Evolutionary conservation across 768 basidiomycete genomes (phyloP).

Genomic region (Boletellus ananas): DNA sequence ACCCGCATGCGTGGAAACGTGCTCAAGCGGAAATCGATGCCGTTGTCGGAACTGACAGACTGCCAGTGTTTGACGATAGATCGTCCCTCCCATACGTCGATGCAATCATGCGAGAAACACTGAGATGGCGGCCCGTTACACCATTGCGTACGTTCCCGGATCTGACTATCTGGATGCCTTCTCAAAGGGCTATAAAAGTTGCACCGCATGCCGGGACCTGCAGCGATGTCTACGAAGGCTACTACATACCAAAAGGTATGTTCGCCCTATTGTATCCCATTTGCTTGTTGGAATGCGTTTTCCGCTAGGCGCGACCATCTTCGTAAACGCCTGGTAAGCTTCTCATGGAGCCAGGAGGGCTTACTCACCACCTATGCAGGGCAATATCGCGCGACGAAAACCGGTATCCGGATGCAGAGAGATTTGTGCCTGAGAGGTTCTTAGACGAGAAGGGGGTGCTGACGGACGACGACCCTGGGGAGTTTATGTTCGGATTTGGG

Average conservation of each 20-base stretch:
- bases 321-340: neutral
- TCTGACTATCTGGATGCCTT: neutral
- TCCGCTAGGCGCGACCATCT: neutral
- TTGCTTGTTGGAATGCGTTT: neutral
- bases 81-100: neutral
- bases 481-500: conserved; percentile 5
- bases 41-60: neutral
- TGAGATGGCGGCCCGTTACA: neutral
- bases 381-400: conserved; percentile 7
- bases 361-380: neutral
- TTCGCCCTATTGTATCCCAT: neutral
- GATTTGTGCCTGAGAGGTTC: conserved; percentile 12
- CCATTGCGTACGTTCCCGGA: neutral
- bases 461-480: neutral
- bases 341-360: neutral
- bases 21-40: neutral
- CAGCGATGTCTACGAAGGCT: neutral
- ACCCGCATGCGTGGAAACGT: neutral
- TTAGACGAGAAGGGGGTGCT: neutral
- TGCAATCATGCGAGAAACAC: neutral
- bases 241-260: neutral
- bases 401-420: conserved; percentile 5
- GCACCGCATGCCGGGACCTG: neutral
- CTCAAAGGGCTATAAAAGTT: neutral
- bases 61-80: neutral